Conservation (phyloP, 768 basidiomycete genomes). For the Leccinum longicurvipes region DNA sequence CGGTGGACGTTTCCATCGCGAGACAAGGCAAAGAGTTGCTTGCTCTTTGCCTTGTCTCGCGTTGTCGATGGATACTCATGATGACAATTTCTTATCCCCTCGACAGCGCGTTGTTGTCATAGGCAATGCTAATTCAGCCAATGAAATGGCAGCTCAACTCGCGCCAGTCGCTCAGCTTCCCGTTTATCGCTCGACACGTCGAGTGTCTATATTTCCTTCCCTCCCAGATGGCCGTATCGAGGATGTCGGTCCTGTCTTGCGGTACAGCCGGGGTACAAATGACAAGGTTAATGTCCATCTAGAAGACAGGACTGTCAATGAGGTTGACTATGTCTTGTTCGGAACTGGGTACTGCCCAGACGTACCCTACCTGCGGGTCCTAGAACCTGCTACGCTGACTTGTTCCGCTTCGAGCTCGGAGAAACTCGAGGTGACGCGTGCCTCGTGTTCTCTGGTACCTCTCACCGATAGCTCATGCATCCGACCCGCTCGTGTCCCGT, state of each 20-base stretch:
- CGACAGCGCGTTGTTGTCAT: slow-evolving; percentile 43
- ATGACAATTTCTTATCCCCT: neutral
- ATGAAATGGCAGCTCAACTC: slow-evolving; percentile 50
- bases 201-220: slow-evolving; percentile 39
- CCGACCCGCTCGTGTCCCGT: slow-evolving; percentile 39
- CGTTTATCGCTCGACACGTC: slow-evolving; percentile 46
- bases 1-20: too few species aligned
- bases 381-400: neutral
- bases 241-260: slow-evolving; percentile 40
- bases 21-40: too few species aligned
- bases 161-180: slow-evolving; percentile 37
- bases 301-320: slow-evolving; percentile 34
- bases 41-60: too few species aligned
- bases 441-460: slow-evolving; percentile 16
- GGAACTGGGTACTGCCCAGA: slow-evolving; percentile 47
- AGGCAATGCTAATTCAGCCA: slow-evolving; percentile 51
- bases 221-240: slow-evolving; percentile 43
- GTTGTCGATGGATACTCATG: neutral
- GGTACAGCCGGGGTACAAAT: slow-evolving; percentile 24
- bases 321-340: slow-evolving; percentile 42
- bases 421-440: neutral
- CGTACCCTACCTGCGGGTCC: slow-evolving; percentile 40
- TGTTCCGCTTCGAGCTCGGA: neutral
- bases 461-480: slow-evolving; percentile 27
- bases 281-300: slow-evolving; percentile 36